Conservation (phyloP, 2,329 filamentous ascomycete species). For the Hypoxylon sp. region DNA sequence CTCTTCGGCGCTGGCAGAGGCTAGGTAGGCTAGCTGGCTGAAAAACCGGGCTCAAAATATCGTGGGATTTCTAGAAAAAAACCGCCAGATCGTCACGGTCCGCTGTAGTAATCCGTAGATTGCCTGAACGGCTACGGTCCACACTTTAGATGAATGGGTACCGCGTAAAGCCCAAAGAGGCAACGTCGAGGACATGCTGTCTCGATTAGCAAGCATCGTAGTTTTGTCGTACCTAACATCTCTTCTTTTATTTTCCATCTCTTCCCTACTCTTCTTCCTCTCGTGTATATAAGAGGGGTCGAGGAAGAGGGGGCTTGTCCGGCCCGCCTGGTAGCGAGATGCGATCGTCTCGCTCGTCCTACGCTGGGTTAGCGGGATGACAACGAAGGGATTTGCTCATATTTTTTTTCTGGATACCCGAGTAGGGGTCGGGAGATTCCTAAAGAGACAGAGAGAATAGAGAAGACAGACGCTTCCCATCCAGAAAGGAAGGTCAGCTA, state of each 20-base stretch:
- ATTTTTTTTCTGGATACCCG: conserved; percentile 5
- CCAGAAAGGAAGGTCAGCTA: conserved; percentile 42
- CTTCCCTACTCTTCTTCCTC: too few species aligned
- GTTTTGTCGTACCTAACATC: neutral
- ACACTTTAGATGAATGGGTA: conserved; percentile 32
- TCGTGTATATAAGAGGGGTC: conserved; percentile 5
- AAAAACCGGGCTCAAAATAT: conserved; percentile 26
- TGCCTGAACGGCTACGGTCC: conserved; percentile 29
- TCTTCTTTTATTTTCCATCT: too few species aligned
- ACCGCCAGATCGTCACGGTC: conserved; percentile 27
- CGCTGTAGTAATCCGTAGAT: conserved; percentile 31
- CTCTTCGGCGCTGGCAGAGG: conserved; percentile 11
- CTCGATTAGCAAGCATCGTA: conserved; percentile 26
- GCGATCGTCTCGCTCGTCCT: conserved; percentile 28
- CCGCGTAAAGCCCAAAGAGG: conserved; percentile 22
- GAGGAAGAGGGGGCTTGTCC: conserved; percentile 6
- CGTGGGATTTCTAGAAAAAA: conserved; percentile 28
- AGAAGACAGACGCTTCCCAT: conserved; percentile 26
- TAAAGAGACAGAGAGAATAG: conserved; percentile 19
- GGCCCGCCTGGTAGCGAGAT: conserved; percentile 30
- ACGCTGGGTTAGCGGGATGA: conserved; percentile 25
- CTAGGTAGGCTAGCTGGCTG: too few species aligned
- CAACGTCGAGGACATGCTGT: conserved; percentile 11
- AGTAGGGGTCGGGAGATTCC: conserved; percentile 4
- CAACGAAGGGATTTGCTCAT: conserved; percentile 15